Conservation (phyloP, 106 monocot genomes). For the Dactylorhiza incarnata region DNA sequence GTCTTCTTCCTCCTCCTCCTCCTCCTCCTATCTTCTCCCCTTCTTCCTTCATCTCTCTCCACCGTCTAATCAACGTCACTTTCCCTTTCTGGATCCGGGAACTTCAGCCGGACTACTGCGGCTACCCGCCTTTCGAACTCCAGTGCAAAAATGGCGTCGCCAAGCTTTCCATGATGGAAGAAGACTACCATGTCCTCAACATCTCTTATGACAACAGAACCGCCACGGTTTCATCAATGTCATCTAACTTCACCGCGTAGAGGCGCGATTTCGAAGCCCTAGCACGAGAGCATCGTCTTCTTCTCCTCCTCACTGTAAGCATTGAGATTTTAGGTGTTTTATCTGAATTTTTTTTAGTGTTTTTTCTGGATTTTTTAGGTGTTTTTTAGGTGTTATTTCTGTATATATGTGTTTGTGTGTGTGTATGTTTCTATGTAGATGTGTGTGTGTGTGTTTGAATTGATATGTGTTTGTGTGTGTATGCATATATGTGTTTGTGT, state of each 20-base stretch:
- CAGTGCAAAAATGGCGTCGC: conserved; percentile 5
- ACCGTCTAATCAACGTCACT: conserved; percentile 15
- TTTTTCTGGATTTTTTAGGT: too few species aligned
- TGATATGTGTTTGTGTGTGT: too few species aligned
- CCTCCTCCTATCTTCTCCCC: not conserved
- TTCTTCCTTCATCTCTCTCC: not conserved
- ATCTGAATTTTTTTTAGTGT: too few species aligned
- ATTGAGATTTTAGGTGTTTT: too few species aligned
- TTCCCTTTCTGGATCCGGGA: conserved; percentile 30
- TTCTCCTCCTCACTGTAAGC: too few species aligned
- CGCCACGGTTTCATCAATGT: not conserved
- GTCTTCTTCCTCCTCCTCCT: not conserved
- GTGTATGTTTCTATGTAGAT: too few species aligned
- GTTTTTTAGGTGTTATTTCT: too few species aligned
- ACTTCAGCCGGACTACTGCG: conserved; percentile 20
- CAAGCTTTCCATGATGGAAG: not conserved
- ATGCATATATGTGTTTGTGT: too few species aligned
- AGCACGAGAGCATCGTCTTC: too few species aligned
- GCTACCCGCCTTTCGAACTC: conserved; percentile 23
- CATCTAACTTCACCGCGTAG: not conserved
- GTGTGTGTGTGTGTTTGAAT: too few species aligned
- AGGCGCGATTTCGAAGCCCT: too few species aligned
- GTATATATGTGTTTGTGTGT: too few species aligned
- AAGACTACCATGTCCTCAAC: conserved; percentile 10
- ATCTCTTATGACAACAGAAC: conserved; percentile 32